Base-by-base conservation (phyloP, 495 filamentous ascomycete genomes). In the Aspergillus diversus region DNA sequence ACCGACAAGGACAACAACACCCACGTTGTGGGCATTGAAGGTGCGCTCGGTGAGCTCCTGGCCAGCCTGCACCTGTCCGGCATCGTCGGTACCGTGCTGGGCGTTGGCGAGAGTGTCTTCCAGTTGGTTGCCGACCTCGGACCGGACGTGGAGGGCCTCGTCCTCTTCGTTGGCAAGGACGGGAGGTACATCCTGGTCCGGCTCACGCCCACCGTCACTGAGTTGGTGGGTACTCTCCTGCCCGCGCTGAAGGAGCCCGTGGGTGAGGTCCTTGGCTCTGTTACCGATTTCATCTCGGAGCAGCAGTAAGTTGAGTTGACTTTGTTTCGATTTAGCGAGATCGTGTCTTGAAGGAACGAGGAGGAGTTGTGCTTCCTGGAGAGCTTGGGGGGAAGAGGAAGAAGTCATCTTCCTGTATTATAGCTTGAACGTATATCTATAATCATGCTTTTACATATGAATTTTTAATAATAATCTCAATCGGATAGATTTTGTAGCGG, bases 131-230 rank as follows among this genome's bases (percentile, higher is more conserved):
- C 35, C 4, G 55, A 62, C 32, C 35, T 70, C 21, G 66, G 63
- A 21, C 59, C 59, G 5, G 55, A 60, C 17, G 58, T 63, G 8
- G 67, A 69, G 31, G 59, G 62, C 59, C 59, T 69, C 11, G 52
- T 73, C 15, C 60, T 65, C 11, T 56, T 69, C 7, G 12, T 70
- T 7, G 70, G 63, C 34, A 27, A 66, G 11, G 66, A 63, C 16
- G 64, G 53, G n/a, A 51, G 59, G 15, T 33, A 47, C 11, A 52
- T 70, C 4, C 70, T 73, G 7, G 55, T 73, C 51, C 15, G 53
- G 7, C 63, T 73, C 31, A 51, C 63, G 33, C 65, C 67, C 42
- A 60, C 57, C 32, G 63, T 71, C 11, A 65, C 69, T 5, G 58
- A 35, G 17, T 56, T 71, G 12, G 57, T 71, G 37, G 39, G 47